Conservation (phyloP, 495 filamentous ascomycete genomes). For the Penicillium malachiteum region DNA sequence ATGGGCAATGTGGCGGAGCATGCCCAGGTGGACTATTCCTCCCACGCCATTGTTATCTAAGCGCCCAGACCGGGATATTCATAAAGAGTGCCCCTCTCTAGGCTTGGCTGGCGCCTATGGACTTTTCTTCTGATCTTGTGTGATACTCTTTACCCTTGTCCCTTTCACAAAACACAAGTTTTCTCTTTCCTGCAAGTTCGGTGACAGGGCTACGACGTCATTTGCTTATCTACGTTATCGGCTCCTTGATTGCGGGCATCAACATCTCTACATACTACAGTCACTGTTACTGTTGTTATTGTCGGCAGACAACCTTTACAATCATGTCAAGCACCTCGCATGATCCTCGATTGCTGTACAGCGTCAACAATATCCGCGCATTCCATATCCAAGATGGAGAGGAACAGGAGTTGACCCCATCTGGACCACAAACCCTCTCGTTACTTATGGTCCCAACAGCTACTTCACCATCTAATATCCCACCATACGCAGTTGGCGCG, state of each 20-base stretch:
- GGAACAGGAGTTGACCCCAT: constrained; percentile 76
- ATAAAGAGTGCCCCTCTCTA: constrained; percentile 22
- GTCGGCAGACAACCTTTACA: not conserved
- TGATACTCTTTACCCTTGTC: not conserved
- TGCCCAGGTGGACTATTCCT: too few relatives aligned
- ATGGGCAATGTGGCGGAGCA: constrained; percentile 18
- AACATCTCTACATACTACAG: not conserved
- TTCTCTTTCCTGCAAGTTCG: not conserved
- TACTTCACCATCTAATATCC: constrained; percentile 61
- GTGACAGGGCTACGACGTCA: not conserved
- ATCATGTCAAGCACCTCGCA: constrained; percentile 27
- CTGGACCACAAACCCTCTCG: constrained; percentile 84
- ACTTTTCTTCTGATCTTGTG: not conserved
- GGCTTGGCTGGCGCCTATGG: constrained; percentile 3
- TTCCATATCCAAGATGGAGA: constrained; percentile 87
- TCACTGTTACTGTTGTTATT: not conserved
- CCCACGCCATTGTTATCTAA: constrained; percentile 24
- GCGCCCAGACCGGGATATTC: constrained; percentile 21
- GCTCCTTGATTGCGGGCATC: not conserved
- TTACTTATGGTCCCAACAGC: constrained; percentile 91
- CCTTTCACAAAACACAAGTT: not conserved
- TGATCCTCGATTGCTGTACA: constrained; percentile 80
- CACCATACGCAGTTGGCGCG: constrained; percentile 46
- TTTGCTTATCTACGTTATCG: not conserved
- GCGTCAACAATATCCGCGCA: constrained; percentile 78